Evolutionary conservation across 106 monocot species (phyloP), one percentile per base, ranked within the genome.

Genomic region (Dendrobium huoshanense): DNA sequence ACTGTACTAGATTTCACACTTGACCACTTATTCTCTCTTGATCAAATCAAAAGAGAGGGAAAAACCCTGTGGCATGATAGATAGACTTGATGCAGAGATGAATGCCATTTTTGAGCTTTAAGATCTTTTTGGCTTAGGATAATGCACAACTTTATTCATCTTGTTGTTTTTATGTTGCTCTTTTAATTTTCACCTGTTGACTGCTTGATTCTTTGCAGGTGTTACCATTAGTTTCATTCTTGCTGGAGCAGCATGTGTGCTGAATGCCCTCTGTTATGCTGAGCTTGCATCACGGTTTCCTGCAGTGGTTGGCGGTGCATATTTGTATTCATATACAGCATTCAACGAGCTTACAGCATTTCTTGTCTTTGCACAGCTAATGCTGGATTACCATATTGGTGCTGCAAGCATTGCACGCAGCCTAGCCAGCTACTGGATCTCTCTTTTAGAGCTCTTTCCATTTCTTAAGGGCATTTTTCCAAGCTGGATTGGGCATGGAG

Each of bases 361-460:
- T 85, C 87, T 98, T 49, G 98, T 98, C 75, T 98, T 98, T 85
- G 67, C 88, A 19, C 98, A 98, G 82, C 78, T 98, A 54, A 98
- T 98, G 98, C 67, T 99, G 33, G 98, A 99, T 73, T 95, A 99
- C 78, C 98, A 99, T 84, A 95, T 99, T 77, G 95, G 98, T 2
- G 92, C 98, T 13, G 95, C 98, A n/a, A 99, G 98, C 85, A 95
- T 99, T 72, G 95, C 95, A 6, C 85, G 98, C 45, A 99, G 98
- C 80, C 83, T 99, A 65, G 89, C 98, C 20, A 95, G 92, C 82
- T 99, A 99, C 81, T 59, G 92, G 44, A 81, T 99, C 4, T 88
- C 95, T 16, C 75, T 91, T 76, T 75, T 99, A 73, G 95, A 99
- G 77, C 82, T 99, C 24, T 87, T 99, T 83, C 92, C 98, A 56